phyloP scores from a whole-genome alignment of 2,329 filamentous ascomycete genomes.

The Trichoderma lentiforme region DNA sequence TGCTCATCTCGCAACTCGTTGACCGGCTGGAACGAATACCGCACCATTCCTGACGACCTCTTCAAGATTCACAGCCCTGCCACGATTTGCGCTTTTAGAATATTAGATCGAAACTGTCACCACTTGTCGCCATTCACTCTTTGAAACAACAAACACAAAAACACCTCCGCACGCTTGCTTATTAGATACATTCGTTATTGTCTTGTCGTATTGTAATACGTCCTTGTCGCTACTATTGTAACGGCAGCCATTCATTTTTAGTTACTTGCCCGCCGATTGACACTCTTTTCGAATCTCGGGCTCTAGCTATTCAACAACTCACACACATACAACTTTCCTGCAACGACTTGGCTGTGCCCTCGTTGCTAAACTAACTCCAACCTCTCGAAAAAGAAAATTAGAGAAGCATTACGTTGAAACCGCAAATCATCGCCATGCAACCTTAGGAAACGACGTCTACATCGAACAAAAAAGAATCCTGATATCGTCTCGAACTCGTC shows the following conservation, averaged over 20 bases:
- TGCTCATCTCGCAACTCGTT: neutral
- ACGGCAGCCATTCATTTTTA: slow-evolving; percentile 14
- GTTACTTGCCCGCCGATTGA: neutral
- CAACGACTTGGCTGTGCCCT: slow-evolving; percentile 11
- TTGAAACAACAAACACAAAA: neutral
- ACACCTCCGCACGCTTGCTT: neutral
- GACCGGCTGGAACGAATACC: slow-evolving; percentile 1
- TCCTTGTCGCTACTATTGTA: slow-evolving; percentile 2
- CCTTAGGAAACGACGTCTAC: slow-evolving; percentile 1
- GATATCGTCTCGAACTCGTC: neutral
- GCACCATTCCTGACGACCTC: slow-evolving; percentile 9
- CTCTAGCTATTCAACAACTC: neutral
- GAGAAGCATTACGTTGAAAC: neutral
- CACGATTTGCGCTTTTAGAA: slow-evolving; percentile 6
- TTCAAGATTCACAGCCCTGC: neutral
- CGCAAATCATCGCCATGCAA: slow-evolving; percentile 24
- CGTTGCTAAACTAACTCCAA: neutral
- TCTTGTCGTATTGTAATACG: neutral
- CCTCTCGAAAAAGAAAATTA: neutral
- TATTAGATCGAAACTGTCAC: slow-evolving; percentile 1
- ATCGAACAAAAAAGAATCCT: neutral
- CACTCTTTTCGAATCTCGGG: slow-evolving; percentile 8
- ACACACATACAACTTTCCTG: neutral
- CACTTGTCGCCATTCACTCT: slow-evolving; percentile 8
- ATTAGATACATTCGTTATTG: slow-evolving; percentile 9